These are phyloP conservation scores for Lipomyces chichibuensis DNA, from an alignment of 805 yeast species.

Conservation along the genomic window DNA sequence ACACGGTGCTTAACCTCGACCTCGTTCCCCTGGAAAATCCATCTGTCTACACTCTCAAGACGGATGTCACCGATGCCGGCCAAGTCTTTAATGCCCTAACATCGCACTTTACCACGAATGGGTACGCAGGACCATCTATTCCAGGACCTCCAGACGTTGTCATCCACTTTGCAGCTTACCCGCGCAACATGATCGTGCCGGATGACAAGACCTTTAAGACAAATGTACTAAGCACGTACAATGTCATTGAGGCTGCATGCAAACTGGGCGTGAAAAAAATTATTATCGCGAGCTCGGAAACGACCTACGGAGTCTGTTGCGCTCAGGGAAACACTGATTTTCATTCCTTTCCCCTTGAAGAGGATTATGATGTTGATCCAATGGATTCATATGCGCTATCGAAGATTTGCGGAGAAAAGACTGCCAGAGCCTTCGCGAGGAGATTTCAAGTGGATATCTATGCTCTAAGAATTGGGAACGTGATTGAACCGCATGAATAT, in stretches of 20 bases:
- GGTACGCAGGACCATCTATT: not conserved
- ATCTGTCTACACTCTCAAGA: slow-evolving; percentile 12
- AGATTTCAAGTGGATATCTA: slow-evolving; percentile 9
- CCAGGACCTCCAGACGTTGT: slow-evolving; percentile 11
- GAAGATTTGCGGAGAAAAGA: slow-evolving; percentile 11
- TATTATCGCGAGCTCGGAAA: slow-evolving; percentile 10
- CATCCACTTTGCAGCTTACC: slow-evolving; percentile 15
- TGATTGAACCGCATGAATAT: slow-evolving; percentile 11
- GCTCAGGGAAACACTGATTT: slow-evolving; percentile 8
- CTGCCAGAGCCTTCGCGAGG: slow-evolving; percentile 12
- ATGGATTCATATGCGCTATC: slow-evolving; percentile 11
- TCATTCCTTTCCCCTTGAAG: slow-evolving; percentile 13
- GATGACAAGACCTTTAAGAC: slow-evolving; percentile 8
- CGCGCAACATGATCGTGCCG: slow-evolving; percentile 12
- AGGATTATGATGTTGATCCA: slow-evolving; percentile 12
- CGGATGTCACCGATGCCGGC: slow-evolving; percentile 13
- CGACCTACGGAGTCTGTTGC: slow-evolving; percentile 15
- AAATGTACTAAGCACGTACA: slow-evolving; percentile 9
- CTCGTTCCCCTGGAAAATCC: slow-evolving; percentile 11
- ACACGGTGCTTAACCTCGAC: slow-evolving; percentile 10
- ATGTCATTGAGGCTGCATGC: slow-evolving; percentile 15
- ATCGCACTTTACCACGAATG: not conserved
- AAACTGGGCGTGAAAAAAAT: slow-evolving; percentile 10
- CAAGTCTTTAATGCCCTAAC: slow-evolving; percentile 16
- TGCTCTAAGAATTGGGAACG: slow-evolving; percentile 13